These are phyloP conservation scores for Cornus controversa DNA, from an alignment of 148 eudicot species.

Conservation along the genomic window DNA sequence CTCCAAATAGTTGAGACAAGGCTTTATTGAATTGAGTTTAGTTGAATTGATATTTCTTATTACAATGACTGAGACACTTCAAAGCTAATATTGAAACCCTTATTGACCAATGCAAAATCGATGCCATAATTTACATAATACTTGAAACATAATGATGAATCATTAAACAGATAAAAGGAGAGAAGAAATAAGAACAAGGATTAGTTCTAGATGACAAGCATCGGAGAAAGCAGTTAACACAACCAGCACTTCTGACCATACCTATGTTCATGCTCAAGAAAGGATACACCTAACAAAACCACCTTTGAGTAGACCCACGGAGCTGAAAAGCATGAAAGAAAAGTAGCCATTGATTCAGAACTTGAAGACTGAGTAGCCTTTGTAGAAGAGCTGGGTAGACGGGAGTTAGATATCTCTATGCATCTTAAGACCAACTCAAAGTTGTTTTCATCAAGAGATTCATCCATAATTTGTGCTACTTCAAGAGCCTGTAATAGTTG, in stretches of 20 bases:
- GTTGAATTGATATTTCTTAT: neutral
- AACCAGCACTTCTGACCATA: conserved; percentile 16
- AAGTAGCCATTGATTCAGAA: conserved; percentile 33
- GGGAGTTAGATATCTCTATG: conserved; percentile 57
- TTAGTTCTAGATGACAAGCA: neutral
- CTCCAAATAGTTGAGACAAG: no score
- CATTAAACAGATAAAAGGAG: neutral
- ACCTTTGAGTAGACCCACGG: conserved; percentile 85
- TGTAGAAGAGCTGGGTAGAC: conserved; percentile 35
- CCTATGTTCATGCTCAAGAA: conserved; percentile 80
- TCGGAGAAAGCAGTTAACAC: neutral
- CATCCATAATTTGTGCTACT: conserved; percentile 86
- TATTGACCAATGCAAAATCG: neutral
- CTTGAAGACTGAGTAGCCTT: conserved; percentile 25
- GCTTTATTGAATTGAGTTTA: no score
- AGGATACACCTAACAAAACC: conserved; percentile 74
- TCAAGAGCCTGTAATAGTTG: conserved; percentile 62
- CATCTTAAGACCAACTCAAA: conserved; percentile 51
- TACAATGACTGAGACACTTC: neutral
- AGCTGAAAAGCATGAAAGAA: conserved; percentile 68
- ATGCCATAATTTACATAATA: neutral
- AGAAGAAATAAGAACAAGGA: neutral
- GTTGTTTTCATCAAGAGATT: conserved; percentile 71
- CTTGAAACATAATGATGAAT: neutral
- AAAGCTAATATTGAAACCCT: neutral